Conservation (phyloP, 2,329 filamentous ascomycete species). For the Alternaria ventricosa region DNA sequence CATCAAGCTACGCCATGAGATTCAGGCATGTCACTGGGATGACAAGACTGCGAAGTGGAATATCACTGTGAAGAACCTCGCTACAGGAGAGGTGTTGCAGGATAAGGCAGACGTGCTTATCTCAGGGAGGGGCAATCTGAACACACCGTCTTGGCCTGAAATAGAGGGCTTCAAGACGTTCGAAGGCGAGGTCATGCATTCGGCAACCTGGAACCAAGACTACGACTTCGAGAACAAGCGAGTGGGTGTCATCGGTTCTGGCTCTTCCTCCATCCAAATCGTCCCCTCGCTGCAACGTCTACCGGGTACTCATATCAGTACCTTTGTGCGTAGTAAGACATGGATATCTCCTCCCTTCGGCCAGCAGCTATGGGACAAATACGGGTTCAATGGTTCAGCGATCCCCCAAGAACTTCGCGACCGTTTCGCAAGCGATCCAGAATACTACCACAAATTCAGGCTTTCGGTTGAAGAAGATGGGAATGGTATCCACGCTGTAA, state of each 20-base stretch:
- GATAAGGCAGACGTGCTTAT: slow-evolving; percentile 41
- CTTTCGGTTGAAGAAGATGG: slow-evolving; percentile 43
- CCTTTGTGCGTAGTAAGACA: slow-evolving; percentile 45
- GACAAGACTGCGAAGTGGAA: slow-evolving; percentile 45
- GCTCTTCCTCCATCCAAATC: slow-evolving; percentile 51
- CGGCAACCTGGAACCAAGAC: slow-evolving; percentile 43
- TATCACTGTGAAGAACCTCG: slow-evolving; percentile 42
- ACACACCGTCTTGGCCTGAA: slow-evolving; percentile 42
- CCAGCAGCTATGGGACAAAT: slow-evolving; percentile 35
- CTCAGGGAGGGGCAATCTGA: slow-evolving; percentile 42
- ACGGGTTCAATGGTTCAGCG: slow-evolving; percentile 43
- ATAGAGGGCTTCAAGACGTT: slow-evolving; percentile 42
- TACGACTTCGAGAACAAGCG: slow-evolving; percentile 43
- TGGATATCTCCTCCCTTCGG: slow-evolving; percentile 47
- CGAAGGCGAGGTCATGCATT: slow-evolving; percentile 46
- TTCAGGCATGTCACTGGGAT: slow-evolving; percentile 45
- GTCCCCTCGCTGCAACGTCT: slow-evolving; percentile 49
- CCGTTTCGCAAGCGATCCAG: slow-evolving; percentile 36
- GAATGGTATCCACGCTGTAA: slow-evolving; percentile 39
- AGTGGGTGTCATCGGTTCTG: slow-evolving; percentile 45
- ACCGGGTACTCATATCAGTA: slow-evolving; percentile 35
- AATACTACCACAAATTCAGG: slow-evolving; percentile 41
- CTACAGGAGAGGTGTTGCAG: slow-evolving; percentile 31
- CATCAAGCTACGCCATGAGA: slow-evolving; percentile 45
- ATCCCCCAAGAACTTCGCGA: slow-evolving; percentile 35